Evolutionary conservation across 192 early-diverging fungal species (phyloP).

Genomic region (Coemansia sp.): DNA sequence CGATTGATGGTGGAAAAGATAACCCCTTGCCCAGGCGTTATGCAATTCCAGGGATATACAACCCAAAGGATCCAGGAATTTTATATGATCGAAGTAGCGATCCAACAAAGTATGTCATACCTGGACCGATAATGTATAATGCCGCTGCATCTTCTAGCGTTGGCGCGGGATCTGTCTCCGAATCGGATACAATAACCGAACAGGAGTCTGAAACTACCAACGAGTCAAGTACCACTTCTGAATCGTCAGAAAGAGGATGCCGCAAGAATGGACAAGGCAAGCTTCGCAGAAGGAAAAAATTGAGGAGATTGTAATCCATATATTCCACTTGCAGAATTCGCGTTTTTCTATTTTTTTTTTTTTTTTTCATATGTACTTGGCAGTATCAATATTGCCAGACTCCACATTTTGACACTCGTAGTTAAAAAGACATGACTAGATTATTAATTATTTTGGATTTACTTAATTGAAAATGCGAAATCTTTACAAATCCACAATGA

Average conservation of each 20-base stretch:
- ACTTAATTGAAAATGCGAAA: too few relatives aligned
- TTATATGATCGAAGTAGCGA: slow-evolving; percentile 5
- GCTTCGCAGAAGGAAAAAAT: not conserved
- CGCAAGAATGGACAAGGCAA: not conserved
- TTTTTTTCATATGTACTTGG: not conserved
- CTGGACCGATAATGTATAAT: not conserved
- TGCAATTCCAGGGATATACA: slow-evolving; percentile 13
- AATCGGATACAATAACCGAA: not conserved
- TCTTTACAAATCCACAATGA: too few relatives aligned
- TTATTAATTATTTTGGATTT: too few relatives aligned
- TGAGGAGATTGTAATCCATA: not conserved
- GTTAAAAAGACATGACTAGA: too few relatives aligned
- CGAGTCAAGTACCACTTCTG: not conserved
- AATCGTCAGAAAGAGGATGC: not conserved
- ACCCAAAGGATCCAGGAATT: slow-evolving; percentile 9
- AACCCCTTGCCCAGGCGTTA: not conserved
- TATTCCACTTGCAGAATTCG: not conserved
- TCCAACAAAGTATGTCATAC: slow-evolving; percentile 7
- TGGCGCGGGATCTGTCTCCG: not conserved
- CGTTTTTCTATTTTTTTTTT: not conserved
- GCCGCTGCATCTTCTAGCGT: not conserved
- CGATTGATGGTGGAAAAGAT: not conserved
- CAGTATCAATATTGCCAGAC: not conserved
- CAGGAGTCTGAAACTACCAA: not conserved
- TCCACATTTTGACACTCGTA: too few relatives aligned